Evolutionary conservation across 2,329 filamentous ascomycete species (phyloP), one percentile per base, ranked within the genome.

Genomic region (Clarireedia paspali): DNA sequence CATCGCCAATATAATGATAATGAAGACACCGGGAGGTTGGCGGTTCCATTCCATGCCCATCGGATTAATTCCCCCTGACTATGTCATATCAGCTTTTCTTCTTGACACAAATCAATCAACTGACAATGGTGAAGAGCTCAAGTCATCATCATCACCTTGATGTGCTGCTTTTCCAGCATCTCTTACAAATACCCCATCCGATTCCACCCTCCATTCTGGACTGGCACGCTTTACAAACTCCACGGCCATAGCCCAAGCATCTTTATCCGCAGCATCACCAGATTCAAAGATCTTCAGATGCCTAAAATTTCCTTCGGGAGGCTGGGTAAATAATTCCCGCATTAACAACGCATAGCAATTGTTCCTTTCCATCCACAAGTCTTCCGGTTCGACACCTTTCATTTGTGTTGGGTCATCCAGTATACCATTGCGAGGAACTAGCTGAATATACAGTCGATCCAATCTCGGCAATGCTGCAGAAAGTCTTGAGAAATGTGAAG

Each of bases 401-500:
- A 45, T 53, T 27, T 38, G 6, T 12, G 46, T 38, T 20, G 26
- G 10, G 6, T 57, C 17, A 20, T 53, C 12, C 7, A 75, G 67
- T 1, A 71, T 62, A 45, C 64, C 54, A 49, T 64, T 66, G 40
- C 64, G 61, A 1, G 76, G 77, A 2, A 74, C 73, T 12, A 79
- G 60, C 52, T 83, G 82, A 12, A 85, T 69, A 55, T 75, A 83
- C 1, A 87, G 69, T 12, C 72, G 72, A 44, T 78, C 73, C 3
- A 87, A 62, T 10, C 70, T 74, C 1, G 76, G 77, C 59, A 84
- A 74, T 57, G 73, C 62, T 2, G 70, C 66, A 2, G 81, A 67
- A 1, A 81, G 70, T 46, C 70, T 71, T 40, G 77, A 70, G 50
- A 87, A 75, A 65, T 89, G 85, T 5, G 77, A 77, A 48, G 77